Evolutionary conservation across 176 grass and related monocot species (phyloP).

Genomic region (Musa beccarii): DNA sequence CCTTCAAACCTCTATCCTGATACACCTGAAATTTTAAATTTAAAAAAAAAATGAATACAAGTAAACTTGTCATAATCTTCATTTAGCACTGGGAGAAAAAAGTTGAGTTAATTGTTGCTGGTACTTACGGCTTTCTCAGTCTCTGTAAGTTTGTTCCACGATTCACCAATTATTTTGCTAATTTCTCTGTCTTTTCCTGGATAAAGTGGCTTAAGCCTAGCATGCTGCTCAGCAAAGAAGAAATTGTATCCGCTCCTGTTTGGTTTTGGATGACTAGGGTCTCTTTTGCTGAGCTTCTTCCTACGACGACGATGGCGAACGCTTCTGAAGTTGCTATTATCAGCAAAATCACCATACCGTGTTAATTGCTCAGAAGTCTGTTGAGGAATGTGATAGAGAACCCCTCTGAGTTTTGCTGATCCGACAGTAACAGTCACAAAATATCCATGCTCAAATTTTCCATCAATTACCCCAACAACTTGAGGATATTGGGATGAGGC

Average conservation of each 20-base stretch:
- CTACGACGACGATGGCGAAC: slow-evolving; percentile 38
- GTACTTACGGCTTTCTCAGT: slow-evolving; percentile 80
- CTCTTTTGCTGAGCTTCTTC: slow-evolving; percentile 79
- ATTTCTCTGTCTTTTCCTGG: slow-evolving; percentile 81
- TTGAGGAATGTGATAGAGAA: slow-evolving; percentile 59
- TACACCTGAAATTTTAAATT: slow-evolving; percentile 55
- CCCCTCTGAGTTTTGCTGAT: slow-evolving; percentile 55
- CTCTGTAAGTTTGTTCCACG: slow-evolving; percentile 65
- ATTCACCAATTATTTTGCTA: slow-evolving; percentile 89
- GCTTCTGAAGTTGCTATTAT: slow-evolving; percentile 21
- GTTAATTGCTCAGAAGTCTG: slow-evolving; percentile 26
- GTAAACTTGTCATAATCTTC: not conserved
- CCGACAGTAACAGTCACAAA: slow-evolving; percentile 70
- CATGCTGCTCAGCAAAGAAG: slow-evolving; percentile 93
- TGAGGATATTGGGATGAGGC: slow-evolving; percentile 28
- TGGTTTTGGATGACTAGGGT: slow-evolving; percentile 87
- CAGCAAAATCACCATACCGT: slow-evolving; percentile 22
- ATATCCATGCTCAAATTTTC: slow-evolving; percentile 91
- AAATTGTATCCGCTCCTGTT: slow-evolving; percentile 97
- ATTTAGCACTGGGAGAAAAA: not conserved
- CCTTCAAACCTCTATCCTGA: slow-evolving; percentile 67
- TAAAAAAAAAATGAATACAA: not conserved
- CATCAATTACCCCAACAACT: slow-evolving; percentile 73
- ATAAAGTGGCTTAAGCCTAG: slow-evolving; percentile 62
- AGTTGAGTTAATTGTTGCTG: not conserved